Evolutionary conservation across 345 rosid species (phyloP).

Genomic region (Murraya koenigii): DNA sequence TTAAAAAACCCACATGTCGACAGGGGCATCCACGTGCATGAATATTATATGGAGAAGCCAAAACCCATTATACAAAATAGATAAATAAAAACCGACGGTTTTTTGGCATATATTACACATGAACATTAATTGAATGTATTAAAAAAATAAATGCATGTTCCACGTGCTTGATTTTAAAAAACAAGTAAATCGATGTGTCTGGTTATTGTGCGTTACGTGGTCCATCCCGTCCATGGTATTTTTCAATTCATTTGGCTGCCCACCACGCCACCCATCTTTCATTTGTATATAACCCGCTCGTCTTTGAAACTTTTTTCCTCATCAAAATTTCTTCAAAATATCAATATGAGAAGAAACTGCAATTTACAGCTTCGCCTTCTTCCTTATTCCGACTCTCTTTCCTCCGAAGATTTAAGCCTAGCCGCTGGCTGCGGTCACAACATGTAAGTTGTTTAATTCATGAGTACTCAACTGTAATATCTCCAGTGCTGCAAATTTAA

Average conservation of each 20-base stretch:
- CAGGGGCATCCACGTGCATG: background rate
- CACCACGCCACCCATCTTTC: background rate
- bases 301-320: background rate
- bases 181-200: background rate
- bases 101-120: background rate
- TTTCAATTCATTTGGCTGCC: background rate
- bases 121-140: too few species aligned
- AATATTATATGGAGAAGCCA: background rate
- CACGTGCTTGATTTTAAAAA: conserved; percentile 9
- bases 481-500: background rate
- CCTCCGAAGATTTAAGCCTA: conserved; percentile 7
- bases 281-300: background rate
- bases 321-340: background rate
- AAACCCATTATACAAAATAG: background rate
- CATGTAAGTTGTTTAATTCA: conserved; percentile 3
- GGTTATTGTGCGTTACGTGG: conserved; percentile 20
- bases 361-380: conserved; percentile 44
- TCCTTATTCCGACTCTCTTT: conserved; percentile 8
- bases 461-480: too few species aligned
- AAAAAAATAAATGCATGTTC: background rate
- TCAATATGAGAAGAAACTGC: conserved; percentile 40
- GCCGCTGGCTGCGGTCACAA: background rate
- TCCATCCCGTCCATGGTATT: background rate
- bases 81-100: background rate
- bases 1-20: background rate